Evolutionary conservation across 1,284 basidiomycete genomes (phyloP).

Genomic region (Austroboletus niveus): DNA sequence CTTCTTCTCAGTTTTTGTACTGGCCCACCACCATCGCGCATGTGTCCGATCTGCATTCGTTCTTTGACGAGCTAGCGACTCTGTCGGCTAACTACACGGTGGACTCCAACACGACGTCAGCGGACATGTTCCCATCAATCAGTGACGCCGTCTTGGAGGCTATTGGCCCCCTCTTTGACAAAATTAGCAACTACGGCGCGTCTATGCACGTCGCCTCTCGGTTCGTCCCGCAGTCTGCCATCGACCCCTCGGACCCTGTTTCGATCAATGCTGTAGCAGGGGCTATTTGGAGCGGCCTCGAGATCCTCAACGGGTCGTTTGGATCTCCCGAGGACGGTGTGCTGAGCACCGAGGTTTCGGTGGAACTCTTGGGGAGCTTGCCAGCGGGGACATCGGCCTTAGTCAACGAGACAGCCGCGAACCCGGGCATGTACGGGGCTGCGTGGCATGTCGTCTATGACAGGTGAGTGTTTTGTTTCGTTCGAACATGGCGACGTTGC

Average conservation of each 20-base stretch:
- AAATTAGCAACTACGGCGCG: neutral
- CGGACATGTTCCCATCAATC: slow-evolving; percentile 6
- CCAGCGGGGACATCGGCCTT: slow-evolving; percentile 3
- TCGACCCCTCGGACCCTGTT: slow-evolving; percentile 3
- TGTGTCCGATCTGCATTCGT: slow-evolving; percentile 4
- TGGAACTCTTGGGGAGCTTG: slow-evolving; percentile 6
- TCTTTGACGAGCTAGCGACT: slow-evolving; percentile 15
- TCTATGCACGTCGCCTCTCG: slow-evolving; percentile 11
- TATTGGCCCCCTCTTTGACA: slow-evolving; percentile 8
- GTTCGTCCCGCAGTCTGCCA: slow-evolving; percentile 10
- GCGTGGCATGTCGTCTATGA: slow-evolving; percentile 15
- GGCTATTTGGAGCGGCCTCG: slow-evolving; percentile 17
- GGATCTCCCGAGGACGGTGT: neutral
- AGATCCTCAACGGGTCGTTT: slow-evolving; percentile 3
- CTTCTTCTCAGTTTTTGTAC: neutral
- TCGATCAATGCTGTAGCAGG: slow-evolving; percentile 13
- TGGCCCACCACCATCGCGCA: slow-evolving; percentile 4
- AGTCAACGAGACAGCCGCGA: slow-evolving; percentile 16
- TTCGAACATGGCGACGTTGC: neutral
- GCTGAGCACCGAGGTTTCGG: neutral
- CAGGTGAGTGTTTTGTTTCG: slow-evolving; percentile 7
- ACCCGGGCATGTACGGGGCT: slow-evolving; percentile 13
- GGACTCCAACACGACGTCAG: slow-evolving; percentile 7
- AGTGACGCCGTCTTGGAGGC: neutral
- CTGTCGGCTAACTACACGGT: slow-evolving; percentile 11